Conservation (phyloP, 768 basidiomycete genomes). For the Termitomyces sp. region DNA sequence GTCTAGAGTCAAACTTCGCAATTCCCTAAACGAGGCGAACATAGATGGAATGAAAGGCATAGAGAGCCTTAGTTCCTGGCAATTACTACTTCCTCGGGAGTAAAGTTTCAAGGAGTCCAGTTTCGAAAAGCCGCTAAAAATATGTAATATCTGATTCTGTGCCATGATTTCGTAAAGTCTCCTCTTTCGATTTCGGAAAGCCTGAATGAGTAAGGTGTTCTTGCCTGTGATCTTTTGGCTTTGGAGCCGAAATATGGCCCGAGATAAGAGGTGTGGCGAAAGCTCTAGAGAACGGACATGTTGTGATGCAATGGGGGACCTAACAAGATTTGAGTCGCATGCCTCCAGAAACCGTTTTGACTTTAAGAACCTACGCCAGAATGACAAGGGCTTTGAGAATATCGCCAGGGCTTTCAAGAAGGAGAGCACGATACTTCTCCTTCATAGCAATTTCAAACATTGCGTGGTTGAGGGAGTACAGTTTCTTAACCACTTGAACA, state of each 20-base stretch:
- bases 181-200: neutral
- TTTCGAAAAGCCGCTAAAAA: neutral
- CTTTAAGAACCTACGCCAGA: neutral
- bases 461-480: constrained; percentile 7
- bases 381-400: neutral
- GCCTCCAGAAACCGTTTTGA: neutral
- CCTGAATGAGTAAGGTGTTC: neutral
- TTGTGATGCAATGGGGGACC: neutral
- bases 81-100: neutral
- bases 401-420: neutral
- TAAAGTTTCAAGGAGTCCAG: neutral
- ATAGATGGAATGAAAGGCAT: neutral
- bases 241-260: neutral
- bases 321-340: neutral
- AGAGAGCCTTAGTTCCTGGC: neutral
- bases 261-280: neutral
- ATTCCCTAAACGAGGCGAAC: neutral
- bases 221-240: neutral
- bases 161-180: neutral
- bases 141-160: neutral
- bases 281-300: constrained; percentile 1
- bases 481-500: neutral
- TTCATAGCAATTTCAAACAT: constrained; percentile 17
- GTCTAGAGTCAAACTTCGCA: constrained; percentile 15
- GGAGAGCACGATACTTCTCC: constrained; percentile 14